Evolutionary conservation across 1,284 basidiomycete genomes (phyloP), one percentile per base, ranked within the genome.

Genomic region (Sanghuangporus weigelae): DNA sequence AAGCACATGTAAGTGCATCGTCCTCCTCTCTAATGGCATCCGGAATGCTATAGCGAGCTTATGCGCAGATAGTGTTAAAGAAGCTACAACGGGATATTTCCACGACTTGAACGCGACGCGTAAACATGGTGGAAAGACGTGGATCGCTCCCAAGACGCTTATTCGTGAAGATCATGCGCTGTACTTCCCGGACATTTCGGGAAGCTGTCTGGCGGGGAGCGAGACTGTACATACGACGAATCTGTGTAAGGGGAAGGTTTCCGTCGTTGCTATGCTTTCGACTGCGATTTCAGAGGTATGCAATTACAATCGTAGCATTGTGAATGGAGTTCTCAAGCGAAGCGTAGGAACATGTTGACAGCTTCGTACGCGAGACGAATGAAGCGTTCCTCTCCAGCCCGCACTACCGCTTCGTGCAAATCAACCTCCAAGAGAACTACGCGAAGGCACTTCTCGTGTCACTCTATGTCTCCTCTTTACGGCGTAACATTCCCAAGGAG

Each of bases 81-180:
- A 96, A 76, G 92, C 89, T 0, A 85, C 86, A 14, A 90, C 89
- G 70, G 95, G 95, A 0, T 97, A 98, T 74, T 98, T 95, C 71
- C 83, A 92, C 68, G 96, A 98, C 72, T 82, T 92, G 63, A 93
- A 94, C 71, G 86, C 88, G 68, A 89, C 93, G 16, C 80, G 89
- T 59, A 83, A 83, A 48, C 84, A 94, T 69, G 95, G 95, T 7
- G 96, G 96, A 21, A 99, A 99, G 78, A 91, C 92, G 10, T 99
- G 95, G 95, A 84, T 96, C 61, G 95, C 93, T 12, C 96, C 96
- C 0, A 85, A 82, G 26, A 92, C 93, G 11, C 81, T 98, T 67
- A 95, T 98, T 69, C 84, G 87, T 31, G 91, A 94, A 76, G 92
- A 96, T 69, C 90, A 85, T 87, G 86, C 96, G 7, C 77, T 94